Evolutionary conservation across 257 asterid species (phyloP), one percentile per base, ranked within the genome.

Genomic region (Gentiana dahurica): DNA sequence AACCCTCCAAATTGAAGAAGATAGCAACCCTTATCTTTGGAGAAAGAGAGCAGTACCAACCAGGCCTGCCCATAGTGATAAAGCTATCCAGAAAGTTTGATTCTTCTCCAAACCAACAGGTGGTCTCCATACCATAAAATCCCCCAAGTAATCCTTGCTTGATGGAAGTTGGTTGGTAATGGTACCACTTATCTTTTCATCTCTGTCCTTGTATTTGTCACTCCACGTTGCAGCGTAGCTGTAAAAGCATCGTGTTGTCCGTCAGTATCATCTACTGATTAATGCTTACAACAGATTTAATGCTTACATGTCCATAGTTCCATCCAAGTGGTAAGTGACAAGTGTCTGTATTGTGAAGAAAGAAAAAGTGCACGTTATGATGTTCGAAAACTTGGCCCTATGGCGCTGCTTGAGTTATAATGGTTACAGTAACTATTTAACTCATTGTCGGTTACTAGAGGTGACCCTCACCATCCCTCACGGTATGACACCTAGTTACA

Each of bases 201-300:
- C 87, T 46, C n/a, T 71, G 76, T 85, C 97, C 87, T 87, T 91
- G 79, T 83, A 24, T 66, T 90, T 90, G 70, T 84, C 95, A 4
- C 70, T 82, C 98, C 98, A 90, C 37, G 85, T 75, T 41, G 70
- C 96, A n/a, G 98, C 98, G 33, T 90, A 90, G 55, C 95, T 87
- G 83, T 44, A 59, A 43, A 24, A 65, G 43, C 8, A 3, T 15
- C 13, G 36, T 5, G 5, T 35, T 12, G 54, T 54, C 3, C 64
- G 64, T 24, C 59, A 37, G 47, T 62, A 41, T n/a, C 6, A 6
- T 49, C 4, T 13, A 2, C 53, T 56, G 11, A 2, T 2, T 39
- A 47, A 49, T 57, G 24, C 43, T 34, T 48, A 32, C 46, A 41
- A 41, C 5, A 3, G 8, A 41, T 5, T 41, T 41, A 41, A 10